Conservation (phyloP, 257 asterid genomes). For the Oldenlandia corymbosa region DNA sequence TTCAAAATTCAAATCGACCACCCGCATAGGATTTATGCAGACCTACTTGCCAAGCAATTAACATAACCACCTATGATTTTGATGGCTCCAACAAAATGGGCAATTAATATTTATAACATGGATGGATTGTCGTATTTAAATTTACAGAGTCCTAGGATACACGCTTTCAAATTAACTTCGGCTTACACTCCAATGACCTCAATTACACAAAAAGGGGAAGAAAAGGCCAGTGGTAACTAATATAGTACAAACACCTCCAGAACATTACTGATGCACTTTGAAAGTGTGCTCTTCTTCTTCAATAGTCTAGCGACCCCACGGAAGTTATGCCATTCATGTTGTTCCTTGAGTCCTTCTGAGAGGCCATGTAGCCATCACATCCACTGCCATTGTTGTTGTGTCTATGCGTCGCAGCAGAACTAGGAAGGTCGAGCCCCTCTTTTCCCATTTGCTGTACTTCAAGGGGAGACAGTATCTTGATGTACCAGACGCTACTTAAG, state of each 20-base stretch:
- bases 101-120: background rate
- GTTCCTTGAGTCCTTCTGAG: constrained; percentile 48
- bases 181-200: constrained; percentile 15
- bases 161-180: constrained; percentile 16
- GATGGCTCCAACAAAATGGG: background rate
- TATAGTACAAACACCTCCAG: constrained; percentile 24
- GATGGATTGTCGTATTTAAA: constrained; percentile 12
- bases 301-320: constrained; percentile 64
- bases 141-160: constrained; percentile 21
- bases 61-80: background rate
- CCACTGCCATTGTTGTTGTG: constrained; percentile 37
- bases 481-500: constrained; percentile 73
- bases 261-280: background rate
- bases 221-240: constrained; percentile 21
- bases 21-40: too few species aligned
- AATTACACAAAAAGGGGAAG: constrained; percentile 13
- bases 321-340: constrained; percentile 60
- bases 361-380: constrained; percentile 45
- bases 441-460: constrained; percentile 97
- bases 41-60: background rate
- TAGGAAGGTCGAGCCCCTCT: constrained; percentile 67
- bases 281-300: constrained; percentile 22
- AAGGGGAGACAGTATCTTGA: constrained; percentile 83
- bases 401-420: constrained; percentile 35
- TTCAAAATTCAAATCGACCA: too few species aligned